Evolutionary conservation across 441 rosid genomes (phyloP).

Genomic region (Populus hybrid): DNA sequence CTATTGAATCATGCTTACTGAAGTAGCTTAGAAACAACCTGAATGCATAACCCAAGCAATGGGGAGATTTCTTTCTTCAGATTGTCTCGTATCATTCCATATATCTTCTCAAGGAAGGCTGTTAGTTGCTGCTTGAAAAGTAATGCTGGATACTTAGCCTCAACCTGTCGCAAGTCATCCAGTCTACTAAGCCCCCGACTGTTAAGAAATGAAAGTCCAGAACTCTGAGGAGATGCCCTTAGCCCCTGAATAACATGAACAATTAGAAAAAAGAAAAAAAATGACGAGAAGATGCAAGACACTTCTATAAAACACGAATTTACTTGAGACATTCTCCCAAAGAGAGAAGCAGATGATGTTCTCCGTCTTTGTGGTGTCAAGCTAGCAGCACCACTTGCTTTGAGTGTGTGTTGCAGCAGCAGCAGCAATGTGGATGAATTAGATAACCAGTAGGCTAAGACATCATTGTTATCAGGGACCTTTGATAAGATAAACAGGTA

Average conservation of each 20-base stretch:
- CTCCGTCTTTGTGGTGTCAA: conserved; percentile 96
- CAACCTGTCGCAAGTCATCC: conserved; percentile 95
- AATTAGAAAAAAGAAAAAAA: conserved; percentile 10
- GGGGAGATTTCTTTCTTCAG: conserved; percentile 98
- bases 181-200: conserved; percentile 74
- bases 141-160: conserved; percentile 99
- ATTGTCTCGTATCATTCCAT: conserved; percentile 99
- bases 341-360: conserved; percentile 87
- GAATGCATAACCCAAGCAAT: conserved; percentile 94
- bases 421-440: conserved; percentile 87
- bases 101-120: conserved; percentile 98
- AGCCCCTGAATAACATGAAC: conserved; percentile 55
- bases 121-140: conserved; percentile 99
- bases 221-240: conserved; percentile 90
- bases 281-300: neutral
- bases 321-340: conserved; percentile 99
- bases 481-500: conserved; percentile 34
- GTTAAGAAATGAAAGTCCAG: conserved; percentile 85
- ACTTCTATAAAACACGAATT: conserved; percentile 12
- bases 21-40: conserved; percentile 49
- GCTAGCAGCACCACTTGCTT: conserved; percentile 99
- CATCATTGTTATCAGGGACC: conserved; percentile 87
- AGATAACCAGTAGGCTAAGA: conserved; percentile 93
- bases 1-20: conserved; percentile 11
- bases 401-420: conserved; percentile 97